phyloP scores from a whole-genome alignment of 306 rosid species.

The Comarum palustre region DNA sequence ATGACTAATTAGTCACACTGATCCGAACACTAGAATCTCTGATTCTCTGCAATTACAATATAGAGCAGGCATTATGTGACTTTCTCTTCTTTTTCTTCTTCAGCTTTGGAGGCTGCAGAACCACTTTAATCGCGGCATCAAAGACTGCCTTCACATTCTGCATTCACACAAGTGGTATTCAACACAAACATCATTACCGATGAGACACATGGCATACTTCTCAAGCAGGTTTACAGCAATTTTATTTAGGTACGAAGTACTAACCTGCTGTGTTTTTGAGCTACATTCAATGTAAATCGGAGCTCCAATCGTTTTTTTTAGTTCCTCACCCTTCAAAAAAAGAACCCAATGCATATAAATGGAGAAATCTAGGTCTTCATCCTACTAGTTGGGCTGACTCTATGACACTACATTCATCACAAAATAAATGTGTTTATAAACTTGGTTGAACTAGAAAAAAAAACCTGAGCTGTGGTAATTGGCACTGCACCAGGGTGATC shows the following conservation, averaged over 20 bases:
- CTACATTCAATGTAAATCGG: conserved; percentile 88
- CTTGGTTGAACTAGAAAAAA: conserved; percentile 15
- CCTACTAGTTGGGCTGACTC: conserved; percentile 14
- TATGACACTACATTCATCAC: conserved; percentile 4
- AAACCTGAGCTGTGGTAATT: conserved; percentile 84
- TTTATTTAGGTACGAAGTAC: conserved; percentile 18
- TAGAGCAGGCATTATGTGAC: conserved; percentile 76
- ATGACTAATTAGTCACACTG: conserved; percentile 49
- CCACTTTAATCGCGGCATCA: conserved; percentile 90
- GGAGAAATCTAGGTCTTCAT: conserved; percentile 21
- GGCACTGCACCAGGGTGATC: conserved; percentile 91
- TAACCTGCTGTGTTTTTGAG: conserved; percentile 94
- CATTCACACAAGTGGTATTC: conserved; percentile 20
- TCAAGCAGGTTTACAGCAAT: conserved; percentile 9
- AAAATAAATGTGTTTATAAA: not conserved
- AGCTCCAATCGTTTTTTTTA: conserved; percentile 78
- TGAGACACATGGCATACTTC: conserved; percentile 9
- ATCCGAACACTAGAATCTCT: conserved; percentile 19
- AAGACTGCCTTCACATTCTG: conserved; percentile 97
- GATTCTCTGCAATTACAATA: conserved; percentile 49
- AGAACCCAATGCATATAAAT: not conserved
- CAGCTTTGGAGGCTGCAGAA: conserved; percentile 91
- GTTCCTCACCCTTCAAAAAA: conserved; percentile 77
- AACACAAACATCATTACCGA: not conserved
- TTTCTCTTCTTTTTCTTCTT: conserved; percentile 71